These are phyloP conservation scores for Lathyrus tuberosus DNA, from an alignment of 306 rosid species.

Conservation along the genomic window DNA sequence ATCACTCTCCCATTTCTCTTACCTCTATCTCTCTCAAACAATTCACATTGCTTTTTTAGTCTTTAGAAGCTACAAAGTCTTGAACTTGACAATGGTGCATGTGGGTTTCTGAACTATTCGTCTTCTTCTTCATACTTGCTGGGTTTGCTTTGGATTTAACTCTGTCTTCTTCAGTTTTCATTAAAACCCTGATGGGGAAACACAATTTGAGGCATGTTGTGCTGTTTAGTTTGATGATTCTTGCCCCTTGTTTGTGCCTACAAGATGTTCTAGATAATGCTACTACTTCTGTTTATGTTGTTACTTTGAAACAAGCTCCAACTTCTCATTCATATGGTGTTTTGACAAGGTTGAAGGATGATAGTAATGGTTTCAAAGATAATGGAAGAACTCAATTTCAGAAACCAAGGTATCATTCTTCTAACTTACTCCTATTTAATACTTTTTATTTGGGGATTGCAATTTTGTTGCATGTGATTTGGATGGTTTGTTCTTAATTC, in stretches of 20 bases:
- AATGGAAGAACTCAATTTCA: slow-evolving; percentile 59
- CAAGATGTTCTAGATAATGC: slow-evolving; percentile 55
- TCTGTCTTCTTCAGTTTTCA: slow-evolving; percentile 29
- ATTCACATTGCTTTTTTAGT: slow-evolving; percentile 31
- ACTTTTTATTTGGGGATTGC: neutral
- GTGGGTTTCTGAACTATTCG: slow-evolving; percentile 44
- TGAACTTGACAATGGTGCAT: slow-evolving; percentile 49
- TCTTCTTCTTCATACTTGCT: slow-evolving; percentile 26
- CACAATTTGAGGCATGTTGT: slow-evolving; percentile 45
- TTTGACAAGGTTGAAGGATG: slow-evolving; percentile 45
- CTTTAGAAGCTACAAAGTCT: slow-evolving; percentile 25
- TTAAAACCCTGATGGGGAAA: slow-evolving; percentile 58
- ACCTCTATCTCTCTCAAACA: slow-evolving; percentile 20
- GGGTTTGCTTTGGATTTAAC: slow-evolving; percentile 37
- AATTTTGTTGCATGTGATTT: slow-evolving; percentile 10
- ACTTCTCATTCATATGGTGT: slow-evolving; percentile 59
- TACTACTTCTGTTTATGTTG: slow-evolving; percentile 71
- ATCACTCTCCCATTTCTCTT: slow-evolving; percentile 27
- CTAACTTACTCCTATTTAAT: neutral
- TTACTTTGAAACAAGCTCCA: slow-evolving; percentile 72
- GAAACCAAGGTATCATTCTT: slow-evolving; percentile 59
- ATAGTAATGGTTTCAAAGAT: slow-evolving; percentile 37
- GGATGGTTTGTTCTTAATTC: neutral
- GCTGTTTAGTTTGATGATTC: slow-evolving; percentile 50
- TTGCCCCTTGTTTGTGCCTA: slow-evolving; percentile 52